phyloP scores from a whole-genome alignment of 2,329 filamentous ascomycete species.

The Hirsutella minnesotensis region DNA sequence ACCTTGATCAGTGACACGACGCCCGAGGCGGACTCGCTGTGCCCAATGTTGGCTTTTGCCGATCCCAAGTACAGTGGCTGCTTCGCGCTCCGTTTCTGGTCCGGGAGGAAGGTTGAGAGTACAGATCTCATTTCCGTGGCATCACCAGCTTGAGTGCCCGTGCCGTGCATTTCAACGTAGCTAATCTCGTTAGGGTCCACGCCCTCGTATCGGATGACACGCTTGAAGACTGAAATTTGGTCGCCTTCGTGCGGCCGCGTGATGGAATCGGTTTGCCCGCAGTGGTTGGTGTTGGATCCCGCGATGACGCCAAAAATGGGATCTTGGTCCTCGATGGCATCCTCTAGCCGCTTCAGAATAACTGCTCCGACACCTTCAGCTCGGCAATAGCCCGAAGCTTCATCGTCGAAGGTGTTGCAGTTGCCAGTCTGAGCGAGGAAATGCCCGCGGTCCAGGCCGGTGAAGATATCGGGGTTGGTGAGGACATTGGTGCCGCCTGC shows the following conservation, averaged over 20 bases:
- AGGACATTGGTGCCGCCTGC: slow-evolving; percentile 63
- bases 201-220: slow-evolving; percentile 41
- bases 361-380: slow-evolving; percentile 65
- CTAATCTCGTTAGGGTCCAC: slow-evolving; percentile 66
- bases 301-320: slow-evolving; percentile 65
- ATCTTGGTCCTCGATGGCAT: slow-evolving; percentile 68
- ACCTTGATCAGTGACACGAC: slow-evolving; percentile 51
- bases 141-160: slow-evolving; percentile 80
- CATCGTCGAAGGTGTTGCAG: slow-evolving; percentile 67
- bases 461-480: slow-evolving; percentile 59
- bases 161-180: slow-evolving; percentile 88
- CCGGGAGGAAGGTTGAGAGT: slow-evolving; percentile 41
- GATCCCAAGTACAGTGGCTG: slow-evolving; percentile 50
- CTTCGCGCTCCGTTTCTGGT: slow-evolving; percentile 24
- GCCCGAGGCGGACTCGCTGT: slow-evolving; percentile 55
- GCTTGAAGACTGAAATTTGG: slow-evolving; percentile 57
- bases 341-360: slow-evolving; percentile 67
- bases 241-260: slow-evolving; percentile 71
- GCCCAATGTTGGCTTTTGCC: slow-evolving; percentile 54
- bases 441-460: slow-evolving; percentile 62
- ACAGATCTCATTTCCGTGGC: slow-evolving; percentile 75
- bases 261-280: slow-evolving; percentile 66
- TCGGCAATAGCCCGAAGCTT: slow-evolving; percentile 73
- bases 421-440: slow-evolving; percentile 50
- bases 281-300: slow-evolving; percentile 46